A percentile compares a stretch with the other conserved stretches of the same genome.
These are phyloP conservation scores for Capronia coronata DNA, from an alignment of 2,329 filamentous ascomycete genomes.

Conservation along the genomic window DNA sequence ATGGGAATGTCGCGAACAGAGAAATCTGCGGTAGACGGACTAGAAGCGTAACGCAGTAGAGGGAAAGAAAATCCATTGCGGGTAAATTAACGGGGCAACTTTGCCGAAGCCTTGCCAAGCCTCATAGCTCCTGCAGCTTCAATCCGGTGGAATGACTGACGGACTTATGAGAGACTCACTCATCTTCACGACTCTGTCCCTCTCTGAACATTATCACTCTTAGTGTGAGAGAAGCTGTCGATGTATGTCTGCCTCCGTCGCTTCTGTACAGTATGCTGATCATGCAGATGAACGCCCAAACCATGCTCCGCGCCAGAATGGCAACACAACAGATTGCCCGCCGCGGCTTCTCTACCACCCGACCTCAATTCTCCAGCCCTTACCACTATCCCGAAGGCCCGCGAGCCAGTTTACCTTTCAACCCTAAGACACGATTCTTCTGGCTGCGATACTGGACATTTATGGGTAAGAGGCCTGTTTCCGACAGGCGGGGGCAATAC, in stretches of 20 bases:
- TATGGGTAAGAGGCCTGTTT: slow-evolving; percentile 51
- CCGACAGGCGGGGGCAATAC: slow-evolving; percentile 5
- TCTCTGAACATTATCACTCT: slow-evolving; percentile 5
- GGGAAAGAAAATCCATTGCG: slow-evolving; percentile 10
- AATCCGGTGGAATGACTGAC: slow-evolving; percentile 15
- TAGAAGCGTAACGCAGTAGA: not conserved
- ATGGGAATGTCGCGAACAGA: not conserved
- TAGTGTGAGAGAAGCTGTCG: not conserved
- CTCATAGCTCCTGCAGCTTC: slow-evolving; percentile 12
- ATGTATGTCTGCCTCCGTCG: not conserved
- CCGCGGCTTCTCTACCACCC: slow-evolving; percentile 90
- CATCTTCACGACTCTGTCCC: slow-evolving; percentile 4
- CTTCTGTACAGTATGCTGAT: not conserved
- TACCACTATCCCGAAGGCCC: slow-evolving; percentile 99
- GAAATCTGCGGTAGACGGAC: not conserved
- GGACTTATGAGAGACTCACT: not conserved
- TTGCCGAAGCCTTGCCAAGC: slow-evolving; percentile 6
- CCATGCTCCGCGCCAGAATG: slow-evolving; percentile 56
- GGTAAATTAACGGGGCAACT: not conserved
- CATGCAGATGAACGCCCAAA: slow-evolving; percentile 69
- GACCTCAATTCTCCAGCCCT: slow-evolving; percentile 64
- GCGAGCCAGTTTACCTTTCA: slow-evolving; percentile 93
- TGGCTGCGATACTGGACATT: slow-evolving; percentile 74
- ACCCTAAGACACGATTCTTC: slow-evolving; percentile 85
- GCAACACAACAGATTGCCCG: slow-evolving; percentile 67